Base-by-base conservation (phyloP, 2,329 filamentous ascomycete genomes). In the Allantophomopsis cytisporea region DNA sequence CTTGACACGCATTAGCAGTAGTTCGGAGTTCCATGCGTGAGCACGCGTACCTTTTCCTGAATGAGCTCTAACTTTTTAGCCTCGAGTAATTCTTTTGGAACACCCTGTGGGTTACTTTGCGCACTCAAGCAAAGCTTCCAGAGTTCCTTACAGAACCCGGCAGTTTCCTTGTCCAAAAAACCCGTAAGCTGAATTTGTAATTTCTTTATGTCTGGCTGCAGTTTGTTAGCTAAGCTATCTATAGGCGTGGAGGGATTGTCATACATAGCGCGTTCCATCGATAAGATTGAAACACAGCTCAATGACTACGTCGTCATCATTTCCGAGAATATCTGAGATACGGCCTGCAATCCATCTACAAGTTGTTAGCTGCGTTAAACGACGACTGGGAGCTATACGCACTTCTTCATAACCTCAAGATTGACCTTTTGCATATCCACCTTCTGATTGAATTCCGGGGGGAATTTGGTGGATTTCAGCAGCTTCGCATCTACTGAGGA, bases 391-490 rank as follows among this genome's bases (percentile, higher is more conserved):
- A 39, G 45, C 41, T 31, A 39, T 28, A 63, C 79, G 55, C 57
- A 93, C 84, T 91, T 94, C 71, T 95, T 95, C 78, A 98, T 94
- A 41, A 98, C 84, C 60, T 94, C 86, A 38, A 94, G 69, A 57
- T 98, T 95, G 60, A 98, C 87, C 66, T 96, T 96, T 51, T 80
- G 76, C 76, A 93, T 94, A 66, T 98, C 88, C 47, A 98, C 91
- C 66, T 95, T 95, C 58, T 84, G 79, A 56, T 75, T 89, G 64
- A 96, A 98, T 56, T 95, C 87, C 7, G 80, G 72, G 35, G 91
- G 91, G 47, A 95, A 96, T 56, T 93, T 95, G 41, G 88, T 96
- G 60, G 80, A 80, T 69, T 81, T 84, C 41, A 95, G 66, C 53
- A 94, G 74, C 68, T 93, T 94, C 48, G 83, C 80, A 61, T 95